Evolutionary conservation across 1,139 yeast genomes (phyloP).

Genomic region (Geotrichum bryndzae): DNA sequence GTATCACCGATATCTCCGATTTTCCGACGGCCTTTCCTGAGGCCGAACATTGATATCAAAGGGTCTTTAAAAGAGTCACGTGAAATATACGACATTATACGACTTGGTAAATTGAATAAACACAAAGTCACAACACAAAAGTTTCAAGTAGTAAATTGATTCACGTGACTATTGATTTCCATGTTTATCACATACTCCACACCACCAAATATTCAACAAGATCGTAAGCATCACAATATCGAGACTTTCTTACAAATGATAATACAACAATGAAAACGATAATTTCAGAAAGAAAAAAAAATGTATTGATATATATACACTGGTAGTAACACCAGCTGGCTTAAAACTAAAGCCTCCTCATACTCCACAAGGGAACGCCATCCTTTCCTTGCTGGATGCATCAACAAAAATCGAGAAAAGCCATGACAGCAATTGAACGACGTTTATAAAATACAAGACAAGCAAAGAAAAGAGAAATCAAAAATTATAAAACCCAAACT

Average conservation of each 20-base stretch:
- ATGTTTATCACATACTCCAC: neutral
- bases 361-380: neutral
- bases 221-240: neutral
- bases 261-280: neutral
- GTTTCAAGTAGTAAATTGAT: too few relatives aligned
- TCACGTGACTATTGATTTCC: too few relatives aligned
- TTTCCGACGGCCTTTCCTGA: neutral
- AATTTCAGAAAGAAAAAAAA: neutral
- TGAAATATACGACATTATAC: too few relatives aligned
- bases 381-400: neutral
- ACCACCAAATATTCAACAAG: neutral
- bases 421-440: neutral
- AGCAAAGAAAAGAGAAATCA: neutral
- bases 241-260: neutral
- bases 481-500: conserved; percentile 39
- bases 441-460: too few relatives aligned
- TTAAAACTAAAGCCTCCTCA: neutral
- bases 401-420: neutral
- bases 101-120: too few relatives aligned
- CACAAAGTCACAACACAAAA: too few relatives aligned
- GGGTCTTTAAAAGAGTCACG: neutral
- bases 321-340: neutral
- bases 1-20: neutral
- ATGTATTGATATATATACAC: neutral
- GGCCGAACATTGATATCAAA: neutral